phyloP scores from a whole-genome alignment of 2,329 filamentous ascomycete species.

The Alternaria sp. region DNA sequence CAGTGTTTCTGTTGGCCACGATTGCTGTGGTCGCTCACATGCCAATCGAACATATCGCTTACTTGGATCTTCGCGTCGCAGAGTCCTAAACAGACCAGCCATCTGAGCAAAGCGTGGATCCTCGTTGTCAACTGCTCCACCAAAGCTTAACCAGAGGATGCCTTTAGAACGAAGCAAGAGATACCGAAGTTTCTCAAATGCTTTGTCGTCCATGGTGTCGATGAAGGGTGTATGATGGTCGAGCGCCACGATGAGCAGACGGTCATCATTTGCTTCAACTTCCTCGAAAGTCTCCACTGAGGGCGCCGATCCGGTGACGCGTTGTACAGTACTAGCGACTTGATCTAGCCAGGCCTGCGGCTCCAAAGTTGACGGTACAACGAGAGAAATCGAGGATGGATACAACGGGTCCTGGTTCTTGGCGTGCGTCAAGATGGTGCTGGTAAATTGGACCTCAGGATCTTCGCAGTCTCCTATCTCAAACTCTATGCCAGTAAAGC shows the following conservation, averaged over 20 bases:
- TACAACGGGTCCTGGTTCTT: not conserved
- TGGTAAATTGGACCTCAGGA: constrained; percentile 1
- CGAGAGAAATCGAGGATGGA: not conserved
- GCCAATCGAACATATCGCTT: constrained; percentile 2
- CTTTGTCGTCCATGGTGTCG: not conserved
- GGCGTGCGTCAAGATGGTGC: constrained; percentile 4
- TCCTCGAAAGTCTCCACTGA: not conserved
- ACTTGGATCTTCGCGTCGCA: constrained; percentile 2
- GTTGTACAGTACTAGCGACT: not conserved
- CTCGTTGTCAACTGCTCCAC: not conserved
- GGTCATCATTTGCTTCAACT: not conserved
- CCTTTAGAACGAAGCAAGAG: not conserved
- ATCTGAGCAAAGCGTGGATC: not conserved
- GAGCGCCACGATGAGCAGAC: not conserved
- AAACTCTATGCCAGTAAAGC: constrained; percentile 6
- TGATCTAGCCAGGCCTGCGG: not conserved
- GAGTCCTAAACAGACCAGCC: constrained; percentile 3
- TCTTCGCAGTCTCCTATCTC: constrained; percentile 6
- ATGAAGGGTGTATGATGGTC: not conserved
- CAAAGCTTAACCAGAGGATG: constrained; percentile 7
- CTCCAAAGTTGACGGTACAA: not conserved
- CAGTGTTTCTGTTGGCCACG: not conserved
- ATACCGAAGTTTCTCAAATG: not conserved
- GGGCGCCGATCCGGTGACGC: not conserved
- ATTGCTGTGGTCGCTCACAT: not conserved